Conservation (phyloP, 441 rosid genomes). For the Erodium chrysanthum region DNA sequence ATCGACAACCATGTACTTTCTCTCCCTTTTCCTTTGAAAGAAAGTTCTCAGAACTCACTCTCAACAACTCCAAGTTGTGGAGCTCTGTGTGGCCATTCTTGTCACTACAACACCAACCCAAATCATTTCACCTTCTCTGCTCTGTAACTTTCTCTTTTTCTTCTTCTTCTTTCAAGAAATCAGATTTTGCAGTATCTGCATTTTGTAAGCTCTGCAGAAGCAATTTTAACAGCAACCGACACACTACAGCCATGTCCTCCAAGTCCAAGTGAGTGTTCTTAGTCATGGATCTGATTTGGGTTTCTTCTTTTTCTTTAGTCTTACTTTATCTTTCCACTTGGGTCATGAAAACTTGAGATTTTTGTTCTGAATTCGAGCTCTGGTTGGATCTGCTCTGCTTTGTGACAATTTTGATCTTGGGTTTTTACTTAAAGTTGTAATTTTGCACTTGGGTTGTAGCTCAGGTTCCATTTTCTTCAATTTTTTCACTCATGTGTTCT, state of each 20-base stretch:
- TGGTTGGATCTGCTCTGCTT: too few relatives aligned
- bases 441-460: neutral
- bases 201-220: conserved; percentile 9
- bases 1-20: conserved; percentile 18
- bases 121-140: conserved; percentile 25
- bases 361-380: conserved; percentile 10
- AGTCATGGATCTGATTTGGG: conserved; percentile 32
- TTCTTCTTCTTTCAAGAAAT: neutral
- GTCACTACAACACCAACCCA: conserved; percentile 30
- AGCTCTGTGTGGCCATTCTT: conserved; percentile 6
- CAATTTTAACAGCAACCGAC: neutral
- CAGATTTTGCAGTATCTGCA: neutral
- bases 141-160: conserved; percentile 10
- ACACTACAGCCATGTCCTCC: conserved; percentile 40
- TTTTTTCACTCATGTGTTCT: too few relatives aligned
- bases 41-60: neutral
- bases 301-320: neutral
- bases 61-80: neutral
- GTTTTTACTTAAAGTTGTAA: neutral
- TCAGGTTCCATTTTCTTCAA: neutral
- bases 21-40: neutral
- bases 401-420: neutral
- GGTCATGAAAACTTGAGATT: conserved; percentile 18
- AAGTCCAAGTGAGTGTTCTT: conserved; percentile 50
- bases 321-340: conserved; percentile 4